phyloP scores from a whole-genome alignment of 192 early-diverging fungal genomes.

The Rhizophagus prolifer region DNA sequence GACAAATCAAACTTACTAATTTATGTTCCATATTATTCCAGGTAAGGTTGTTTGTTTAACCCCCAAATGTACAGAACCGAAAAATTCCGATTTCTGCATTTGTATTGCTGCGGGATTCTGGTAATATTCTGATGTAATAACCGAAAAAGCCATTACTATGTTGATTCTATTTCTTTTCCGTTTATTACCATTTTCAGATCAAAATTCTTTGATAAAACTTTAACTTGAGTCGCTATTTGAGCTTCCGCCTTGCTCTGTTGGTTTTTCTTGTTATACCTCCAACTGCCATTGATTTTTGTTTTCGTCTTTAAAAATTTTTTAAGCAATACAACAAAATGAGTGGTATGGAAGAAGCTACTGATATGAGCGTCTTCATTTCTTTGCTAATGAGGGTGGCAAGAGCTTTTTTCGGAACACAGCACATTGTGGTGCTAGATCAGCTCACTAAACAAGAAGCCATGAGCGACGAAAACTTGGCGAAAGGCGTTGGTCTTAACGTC shows the following conservation, averaged over 20 bases:
- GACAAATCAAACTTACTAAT: too few species aligned
- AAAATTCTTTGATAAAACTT: conserved; percentile 5
- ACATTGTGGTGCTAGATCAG: conserved; percentile 81
- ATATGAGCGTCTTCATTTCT: conserved; percentile 41
- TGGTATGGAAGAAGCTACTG: conserved; percentile 2
- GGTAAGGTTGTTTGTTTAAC: too few species aligned
- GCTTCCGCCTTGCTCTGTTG: conserved; percentile 15
- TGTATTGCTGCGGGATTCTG: too few species aligned
- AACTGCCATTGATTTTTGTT: background rate
- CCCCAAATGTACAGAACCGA: too few species aligned
- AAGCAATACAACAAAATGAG: too few species aligned
- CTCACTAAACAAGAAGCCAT: conserved; percentile 68
- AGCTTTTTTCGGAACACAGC: conserved; percentile 78
- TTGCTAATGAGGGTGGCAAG: conserved; percentile 76
- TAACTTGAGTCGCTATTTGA: background rate
- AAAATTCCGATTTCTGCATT: too few species aligned
- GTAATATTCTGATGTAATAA: background rate
- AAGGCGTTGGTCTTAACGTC: conserved; percentile 59
- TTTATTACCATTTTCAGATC: background rate
- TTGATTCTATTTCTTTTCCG: too few species aligned
- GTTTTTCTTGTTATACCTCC: background rate
- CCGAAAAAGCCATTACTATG: background rate
- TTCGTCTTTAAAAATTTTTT: background rate
- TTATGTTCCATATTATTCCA: too few species aligned
- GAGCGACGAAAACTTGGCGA: conserved; percentile 76